Evolutionary conservation across 2,329 filamentous ascomycete genomes (phyloP), one percentile per base, ranked within the genome.

Genomic region (Aaosphaeria pasadenensis): DNA sequence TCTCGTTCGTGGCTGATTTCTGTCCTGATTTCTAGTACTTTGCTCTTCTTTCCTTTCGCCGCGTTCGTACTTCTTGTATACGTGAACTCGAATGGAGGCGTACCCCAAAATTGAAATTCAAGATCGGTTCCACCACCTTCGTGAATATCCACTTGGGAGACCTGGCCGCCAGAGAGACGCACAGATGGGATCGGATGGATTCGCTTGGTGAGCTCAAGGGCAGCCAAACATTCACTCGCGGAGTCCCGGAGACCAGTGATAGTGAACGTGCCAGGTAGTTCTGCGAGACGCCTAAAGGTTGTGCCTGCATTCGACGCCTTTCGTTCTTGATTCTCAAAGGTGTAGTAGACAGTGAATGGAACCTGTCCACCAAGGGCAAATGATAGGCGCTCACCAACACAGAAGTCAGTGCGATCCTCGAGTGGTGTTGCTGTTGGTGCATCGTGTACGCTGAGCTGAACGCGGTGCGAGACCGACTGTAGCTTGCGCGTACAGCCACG

Each of bases 1-100:
- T 76, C 85, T 68, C 89, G 82, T 62, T 95, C 89, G 53, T 91
- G 83, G 43, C 88, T 92, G 13, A 88, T 79, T 59, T 96, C 91
- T 57, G 94, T 91, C 58, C 89, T 84, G 55, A 95, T 96, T 74
- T 99, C 95, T 13, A 99, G 78, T 32, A 99, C 82, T 60, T 60
- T 64, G 40, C 62, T 88, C 69, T 90, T 88, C 57, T 63, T 63
- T 1, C 71, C 69, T 9, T 62, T 60, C 1, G 87, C 87, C n/a
- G 85, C 85, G 66, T 96, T 96, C 40, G 89, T 89, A 71, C 87
- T 94, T 52, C 94, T 82, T 17, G 91, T 97, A 70, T 95, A 97
- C 48, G 92, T 96, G 67, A 97, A 99, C 72, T 97, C 94, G 63
- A 99, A 99, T 1, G 94, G 94, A 52, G 94, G 91, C 5, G 89